phyloP scores from a whole-genome alignment of 208 protist species.

The Acanthamoeba rhysodes region DNA sequence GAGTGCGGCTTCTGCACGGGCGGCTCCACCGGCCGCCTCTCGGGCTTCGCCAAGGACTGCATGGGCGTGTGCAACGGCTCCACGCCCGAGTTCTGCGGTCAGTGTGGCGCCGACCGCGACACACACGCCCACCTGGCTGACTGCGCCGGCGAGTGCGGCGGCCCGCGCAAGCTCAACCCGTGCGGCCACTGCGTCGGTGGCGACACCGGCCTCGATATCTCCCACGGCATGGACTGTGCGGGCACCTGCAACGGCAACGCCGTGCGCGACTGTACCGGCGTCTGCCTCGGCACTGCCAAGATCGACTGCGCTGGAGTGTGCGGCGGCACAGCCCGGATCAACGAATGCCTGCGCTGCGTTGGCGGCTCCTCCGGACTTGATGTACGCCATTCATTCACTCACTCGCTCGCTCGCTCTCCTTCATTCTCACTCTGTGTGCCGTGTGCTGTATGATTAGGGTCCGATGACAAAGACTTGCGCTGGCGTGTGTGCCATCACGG shows the following conservation, averaged over 20 bases:
- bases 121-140: slow-evolving; percentile 26
- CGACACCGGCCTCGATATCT: not conserved
- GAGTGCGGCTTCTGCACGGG: slow-evolving; percentile 43
- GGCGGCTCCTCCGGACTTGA: slow-evolving; percentile 39
- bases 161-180: not conserved
- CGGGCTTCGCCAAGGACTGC: slow-evolving; percentile 60
- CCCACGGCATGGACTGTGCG: not conserved
- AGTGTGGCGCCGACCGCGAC: not conserved
- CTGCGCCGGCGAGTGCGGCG: slow-evolving; percentile 45
- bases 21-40: not conserved
- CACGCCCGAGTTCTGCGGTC: not conserved
- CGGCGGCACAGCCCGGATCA: not conserved
- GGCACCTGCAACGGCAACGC: slow-evolving; percentile 21
- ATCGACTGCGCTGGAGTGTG: slow-evolving; percentile 48
- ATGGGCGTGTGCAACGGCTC: slow-evolving; percentile 58
- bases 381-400: not conserved
- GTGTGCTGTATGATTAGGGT: not conserved
- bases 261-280: not conserved
- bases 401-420: not conserved
- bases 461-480: slow-evolving; percentile 10
- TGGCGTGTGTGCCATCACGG: not conserved
- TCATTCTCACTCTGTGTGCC: not conserved
- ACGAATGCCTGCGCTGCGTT: not conserved
- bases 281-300: not conserved
- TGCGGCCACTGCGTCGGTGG: slow-evolving; percentile 23